Conservation (phyloP, 1,139 yeast genomes). For the Kodamaea alishanica region DNA sequence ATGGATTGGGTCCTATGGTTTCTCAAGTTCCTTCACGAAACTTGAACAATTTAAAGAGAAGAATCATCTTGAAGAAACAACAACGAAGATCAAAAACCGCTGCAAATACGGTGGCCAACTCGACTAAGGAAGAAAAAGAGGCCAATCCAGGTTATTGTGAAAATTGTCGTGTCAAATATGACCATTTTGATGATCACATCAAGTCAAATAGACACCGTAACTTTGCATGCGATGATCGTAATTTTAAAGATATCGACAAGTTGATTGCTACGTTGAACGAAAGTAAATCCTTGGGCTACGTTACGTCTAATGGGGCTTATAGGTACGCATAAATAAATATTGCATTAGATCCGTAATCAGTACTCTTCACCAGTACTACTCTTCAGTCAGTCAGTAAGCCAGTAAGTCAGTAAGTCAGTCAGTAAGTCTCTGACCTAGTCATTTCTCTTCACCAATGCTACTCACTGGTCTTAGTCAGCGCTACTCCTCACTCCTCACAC, state of each 20-base stretch:
- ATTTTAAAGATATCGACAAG: constrained; percentile 75
- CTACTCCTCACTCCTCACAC: no score
- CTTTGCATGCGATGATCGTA: constrained; percentile 70
- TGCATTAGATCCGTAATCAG: background rate
- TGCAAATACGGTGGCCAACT: constrained; percentile 5
- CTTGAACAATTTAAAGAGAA: constrained; percentile 54
- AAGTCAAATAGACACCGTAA: constrained; percentile 66
- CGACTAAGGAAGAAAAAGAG: constrained; percentile 28
- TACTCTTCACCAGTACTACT: no score
- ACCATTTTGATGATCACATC: constrained; percentile 75
- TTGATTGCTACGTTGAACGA: constrained; percentile 52
- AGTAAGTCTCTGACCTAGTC: no score
- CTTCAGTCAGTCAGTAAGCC: no score
- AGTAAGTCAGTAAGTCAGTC: no score
- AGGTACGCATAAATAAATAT: constrained; percentile 17
- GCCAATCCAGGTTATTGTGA: constrained; percentile 78
- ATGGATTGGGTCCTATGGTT: constrained; percentile 66
- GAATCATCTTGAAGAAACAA: constrained; percentile 44
- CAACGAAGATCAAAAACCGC: constrained; percentile 16
- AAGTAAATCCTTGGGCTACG: constrained; percentile 38
- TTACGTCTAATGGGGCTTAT: constrained; percentile 45
- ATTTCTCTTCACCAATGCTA: no score
- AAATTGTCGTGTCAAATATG: constrained; percentile 85
- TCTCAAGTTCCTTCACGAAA: constrained; percentile 70
- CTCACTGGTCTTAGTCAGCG: no score